phyloP scores from a whole-genome alignment of 257 asterid genomes.

The Fraxinus cuspidata region DNA sequence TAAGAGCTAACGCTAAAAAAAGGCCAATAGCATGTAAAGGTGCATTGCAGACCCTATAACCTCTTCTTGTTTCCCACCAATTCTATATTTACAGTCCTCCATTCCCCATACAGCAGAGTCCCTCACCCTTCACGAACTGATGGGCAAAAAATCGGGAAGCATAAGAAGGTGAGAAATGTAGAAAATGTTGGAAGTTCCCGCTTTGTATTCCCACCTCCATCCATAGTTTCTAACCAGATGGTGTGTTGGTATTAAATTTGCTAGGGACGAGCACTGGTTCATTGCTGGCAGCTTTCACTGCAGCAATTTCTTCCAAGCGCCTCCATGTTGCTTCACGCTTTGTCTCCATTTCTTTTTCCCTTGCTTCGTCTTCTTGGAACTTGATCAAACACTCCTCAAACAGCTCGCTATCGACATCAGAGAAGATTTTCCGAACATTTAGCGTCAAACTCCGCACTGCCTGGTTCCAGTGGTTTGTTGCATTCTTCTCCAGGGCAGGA shows the following conservation, averaged over 20 bases:
- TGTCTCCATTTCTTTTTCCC: conserved; percentile 42
- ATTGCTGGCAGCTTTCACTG: conserved; percentile 45
- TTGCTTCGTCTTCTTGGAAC: conserved; percentile 58
- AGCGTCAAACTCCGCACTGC: conserved; percentile 73
- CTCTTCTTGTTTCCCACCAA: conserved; percentile 33
- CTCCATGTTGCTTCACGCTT: conserved; percentile 72
- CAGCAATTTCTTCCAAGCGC: conserved; percentile 66
- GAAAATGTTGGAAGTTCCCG: conserved; percentile 23
- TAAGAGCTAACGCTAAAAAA: conserved; percentile 30
- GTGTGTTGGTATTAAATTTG: conserved; percentile 30
- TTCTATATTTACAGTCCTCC: conserved; percentile 55
- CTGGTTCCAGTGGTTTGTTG: conserved; percentile 73
- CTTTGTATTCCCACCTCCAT: conserved; percentile 16
- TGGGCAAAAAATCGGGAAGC: conserved; percentile 32
- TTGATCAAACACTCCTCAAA: conserved; percentile 62
- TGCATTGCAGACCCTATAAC: conserved; percentile 37
- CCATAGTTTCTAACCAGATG: conserved; percentile 52
- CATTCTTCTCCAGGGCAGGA: conserved; percentile 67
- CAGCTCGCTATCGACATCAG: conserved; percentile 65
- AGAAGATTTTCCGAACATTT: conserved; percentile 64
- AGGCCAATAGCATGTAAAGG: conserved; percentile 24
- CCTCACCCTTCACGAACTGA: conserved; percentile 36
- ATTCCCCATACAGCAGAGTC: conserved; percentile 28
- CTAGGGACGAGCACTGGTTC: conserved; percentile 44
- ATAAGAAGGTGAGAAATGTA: conserved; percentile 30